Percentiles rank a stretch among this genome's conserved stretches.
These are phyloP conservation scores for Globisporangium iwayamae DNA, from an alignment of 352 stramenopile genomes.

Conservation along the genomic window DNA sequence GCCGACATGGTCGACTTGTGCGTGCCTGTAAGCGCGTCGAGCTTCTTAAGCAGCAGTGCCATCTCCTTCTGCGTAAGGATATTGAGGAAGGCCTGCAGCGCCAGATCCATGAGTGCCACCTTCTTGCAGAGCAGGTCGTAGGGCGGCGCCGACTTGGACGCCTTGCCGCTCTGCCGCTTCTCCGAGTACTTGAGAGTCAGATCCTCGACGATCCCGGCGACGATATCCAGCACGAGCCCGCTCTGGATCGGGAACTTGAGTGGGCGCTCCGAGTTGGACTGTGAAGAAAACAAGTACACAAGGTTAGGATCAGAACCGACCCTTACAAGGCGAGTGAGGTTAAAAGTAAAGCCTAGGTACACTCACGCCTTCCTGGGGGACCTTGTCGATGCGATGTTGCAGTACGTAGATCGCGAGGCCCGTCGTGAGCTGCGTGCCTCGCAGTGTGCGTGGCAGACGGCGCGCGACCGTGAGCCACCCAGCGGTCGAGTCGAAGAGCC, in stretches of 20 bases:
- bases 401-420: slow-evolving; percentile 75
- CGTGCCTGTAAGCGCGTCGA: slow-evolving; percentile 61
- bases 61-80: slow-evolving; percentile 70
- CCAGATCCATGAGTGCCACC: slow-evolving; percentile 79
- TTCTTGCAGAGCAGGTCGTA: slow-evolving; percentile 82
- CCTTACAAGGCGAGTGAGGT: background rate
- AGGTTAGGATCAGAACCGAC: background rate
- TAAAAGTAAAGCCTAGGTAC: no score
- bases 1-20: slow-evolving; percentile 80
- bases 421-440: slow-evolving; percentile 73
- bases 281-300: background rate
- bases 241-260: slow-evolving; percentile 79
- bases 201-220: slow-evolving; percentile 74
- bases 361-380: slow-evolving; percentile 38
- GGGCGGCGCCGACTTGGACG: slow-evolving; percentile 30
- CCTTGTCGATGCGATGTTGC: slow-evolving; percentile 76
- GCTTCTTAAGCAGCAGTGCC: slow-evolving; percentile 59
- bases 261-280: slow-evolving; percentile 55
- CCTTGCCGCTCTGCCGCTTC: slow-evolving; percentile 41
- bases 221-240: slow-evolving; percentile 74
- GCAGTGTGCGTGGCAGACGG: slow-evolving; percentile 63
- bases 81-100: slow-evolving; percentile 75
- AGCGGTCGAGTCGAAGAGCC: slow-evolving; percentile 69
- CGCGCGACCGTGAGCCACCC: slow-evolving; percentile 75
- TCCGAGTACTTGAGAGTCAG: slow-evolving; percentile 68